A percentile compares a stretch with the other conserved stretches of the same genome.
Conservation (phyloP, 1,284 basidiomycete species). For the Caloboletus firmus region DNA sequence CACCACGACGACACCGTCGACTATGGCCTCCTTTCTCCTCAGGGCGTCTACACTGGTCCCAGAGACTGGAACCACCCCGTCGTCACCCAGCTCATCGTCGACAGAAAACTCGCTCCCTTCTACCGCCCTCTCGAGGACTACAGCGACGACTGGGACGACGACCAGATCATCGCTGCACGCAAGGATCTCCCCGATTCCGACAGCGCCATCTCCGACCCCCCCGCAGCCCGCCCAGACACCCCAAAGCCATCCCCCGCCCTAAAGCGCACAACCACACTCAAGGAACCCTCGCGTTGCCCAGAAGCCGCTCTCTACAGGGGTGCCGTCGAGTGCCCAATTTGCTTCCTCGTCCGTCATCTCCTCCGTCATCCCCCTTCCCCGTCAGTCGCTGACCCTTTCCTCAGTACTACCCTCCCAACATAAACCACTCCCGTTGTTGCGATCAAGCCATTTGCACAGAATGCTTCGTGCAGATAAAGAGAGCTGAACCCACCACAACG, state of each 20-base stretch:
- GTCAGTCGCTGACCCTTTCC: constrained; percentile 27
- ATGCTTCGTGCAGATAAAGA: constrained; percentile 99
- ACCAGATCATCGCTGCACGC: constrained; percentile 75
- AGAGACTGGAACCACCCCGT: constrained; percentile 89
- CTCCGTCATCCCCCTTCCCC: constrained; percentile 16
- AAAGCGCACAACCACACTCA: constrained; percentile 38
- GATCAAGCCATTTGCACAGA: constrained; percentile 99
- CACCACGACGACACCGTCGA: constrained; percentile 79
- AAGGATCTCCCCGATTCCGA: constrained; percentile 59
- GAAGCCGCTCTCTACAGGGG: constrained; percentile 82
- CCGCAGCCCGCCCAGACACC: constrained; percentile 39
- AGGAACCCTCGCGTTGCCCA: constrained; percentile 58
- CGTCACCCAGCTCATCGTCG: constrained; percentile 84
- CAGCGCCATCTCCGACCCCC: constrained; percentile 36
- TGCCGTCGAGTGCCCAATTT: constrained; percentile 98
- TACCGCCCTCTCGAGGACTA: constrained; percentile 95
- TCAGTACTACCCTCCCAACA: constrained; percentile 91
- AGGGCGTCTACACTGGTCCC: constrained; percentile 86
- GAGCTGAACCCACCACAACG: constrained; percentile 88
- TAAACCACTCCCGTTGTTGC: constrained; percentile 96
- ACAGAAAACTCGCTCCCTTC: constrained; percentile 90
- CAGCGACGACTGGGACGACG: constrained; percentile 81
- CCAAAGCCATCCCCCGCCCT: constrained; percentile 46
- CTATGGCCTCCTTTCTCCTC: constrained; percentile 81
- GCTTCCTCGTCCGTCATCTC: constrained; percentile 81